A percentile compares a stretch with the other conserved stretches of the same genome.
These are phyloP conservation scores for Lolium multiflorum DNA, from an alignment of 176 grass and related monocot genomes.

Conservation along the genomic window DNA sequence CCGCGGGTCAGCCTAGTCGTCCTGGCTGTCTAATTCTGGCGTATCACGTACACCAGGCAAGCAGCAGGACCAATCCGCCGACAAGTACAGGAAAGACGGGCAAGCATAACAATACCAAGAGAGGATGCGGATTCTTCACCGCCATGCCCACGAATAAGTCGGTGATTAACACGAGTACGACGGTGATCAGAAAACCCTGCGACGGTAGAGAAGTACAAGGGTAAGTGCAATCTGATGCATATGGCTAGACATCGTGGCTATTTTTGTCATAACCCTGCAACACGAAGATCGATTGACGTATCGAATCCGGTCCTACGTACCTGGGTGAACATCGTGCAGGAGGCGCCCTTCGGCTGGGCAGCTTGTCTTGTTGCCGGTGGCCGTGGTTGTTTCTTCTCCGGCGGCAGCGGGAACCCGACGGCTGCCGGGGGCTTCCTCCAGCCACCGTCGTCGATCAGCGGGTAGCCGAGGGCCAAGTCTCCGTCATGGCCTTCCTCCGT, in stretches of 20 bases:
- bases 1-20: not conserved
- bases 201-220: not conserved
- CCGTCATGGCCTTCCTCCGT: not conserved
- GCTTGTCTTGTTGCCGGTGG: not conserved
- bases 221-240: not conserved
- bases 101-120: not conserved
- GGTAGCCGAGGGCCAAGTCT: not conserved
- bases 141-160: not conserved
- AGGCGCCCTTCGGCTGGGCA: not conserved
- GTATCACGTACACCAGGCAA: not conserved
- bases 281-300: no score
- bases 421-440: not conserved
- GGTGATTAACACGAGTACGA: not conserved
- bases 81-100: not conserved
- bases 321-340: not conserved
- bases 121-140: not conserved
- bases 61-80: not conserved
- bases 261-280: no score
- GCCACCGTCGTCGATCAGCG: not conserved
- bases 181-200: not conserved
- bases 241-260: no score
- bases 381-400: not conserved
- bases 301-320: not conserved
- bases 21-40: not conserved
- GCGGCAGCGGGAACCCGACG: not conserved